phyloP scores from a whole-genome alignment of 1,139 yeast species.

The Taphrina pruni region DNA sequence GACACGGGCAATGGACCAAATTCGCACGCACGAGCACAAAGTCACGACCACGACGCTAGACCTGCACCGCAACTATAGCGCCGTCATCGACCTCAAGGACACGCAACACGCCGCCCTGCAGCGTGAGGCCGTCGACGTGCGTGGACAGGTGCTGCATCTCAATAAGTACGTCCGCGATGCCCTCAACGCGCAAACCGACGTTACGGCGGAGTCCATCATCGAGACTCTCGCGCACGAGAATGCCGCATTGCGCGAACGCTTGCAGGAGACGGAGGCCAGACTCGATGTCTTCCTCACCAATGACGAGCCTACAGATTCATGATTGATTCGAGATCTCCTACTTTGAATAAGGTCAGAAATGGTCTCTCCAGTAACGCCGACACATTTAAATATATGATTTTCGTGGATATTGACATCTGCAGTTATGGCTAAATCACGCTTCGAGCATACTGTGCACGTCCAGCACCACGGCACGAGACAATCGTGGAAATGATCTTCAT shows the following conservation, averaged over 20 bases:
- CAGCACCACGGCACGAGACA: too few relatives aligned
- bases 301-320: too few relatives aligned
- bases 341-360: too few relatives aligned
- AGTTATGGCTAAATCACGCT: too few relatives aligned
- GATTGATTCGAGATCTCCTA: too few relatives aligned
- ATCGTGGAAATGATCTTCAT: too few relatives aligned
- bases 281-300: conserved; percentile 3
- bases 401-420: too few relatives aligned
- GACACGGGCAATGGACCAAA: conserved; percentile 26
- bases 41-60: conserved; percentile 18
- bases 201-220: conserved; percentile 15
- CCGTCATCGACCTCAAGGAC: conserved; percentile 6
- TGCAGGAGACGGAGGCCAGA: conserved; percentile 8
- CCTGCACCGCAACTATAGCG: conserved; percentile 20
- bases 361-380: too few relatives aligned
- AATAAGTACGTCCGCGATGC: conserved; percentile 21
- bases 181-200: conserved; percentile 20
- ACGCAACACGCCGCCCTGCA: conserved; percentile 4
- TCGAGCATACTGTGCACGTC: too few relatives aligned
- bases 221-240: conserved; percentile 32
- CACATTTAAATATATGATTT: too few relatives aligned
- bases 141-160: conserved; percentile 15
- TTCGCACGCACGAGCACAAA: conserved; percentile 25
- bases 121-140: conserved; percentile 9
- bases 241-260: conserved; percentile 10